These are phyloP conservation scores for Tubosaeta sp. DNA, from an alignment of 768 basidiomycete genomes.

Conservation along the genomic window DNA sequence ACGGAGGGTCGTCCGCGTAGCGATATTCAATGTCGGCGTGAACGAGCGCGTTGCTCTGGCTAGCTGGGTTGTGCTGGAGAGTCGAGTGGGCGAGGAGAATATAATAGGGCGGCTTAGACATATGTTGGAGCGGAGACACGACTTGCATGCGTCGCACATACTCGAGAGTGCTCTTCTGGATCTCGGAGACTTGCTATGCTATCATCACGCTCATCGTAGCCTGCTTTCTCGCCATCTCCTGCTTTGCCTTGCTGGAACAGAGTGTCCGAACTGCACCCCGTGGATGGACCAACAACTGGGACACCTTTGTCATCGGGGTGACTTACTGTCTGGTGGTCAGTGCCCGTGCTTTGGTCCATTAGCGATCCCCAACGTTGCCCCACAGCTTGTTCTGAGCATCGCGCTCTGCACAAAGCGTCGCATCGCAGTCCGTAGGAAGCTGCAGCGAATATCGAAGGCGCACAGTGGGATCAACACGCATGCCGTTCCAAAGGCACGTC, in stretches of 20 bases:
- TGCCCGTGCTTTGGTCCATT: conserved; percentile 18
- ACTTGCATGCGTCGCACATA: conserved; percentile 27
- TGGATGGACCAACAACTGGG: conserved; percentile 60
- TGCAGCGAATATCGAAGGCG: conserved; percentile 65
- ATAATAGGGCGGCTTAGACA: conserved; percentile 54
- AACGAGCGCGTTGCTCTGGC: conserved; percentile 35
- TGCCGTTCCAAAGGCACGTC: conserved; percentile 57
- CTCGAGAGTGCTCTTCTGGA: conserved; percentile 42
- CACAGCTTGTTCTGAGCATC: conserved; percentile 53
- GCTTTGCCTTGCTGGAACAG: conserved; percentile 62
- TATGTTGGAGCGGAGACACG: background rate
- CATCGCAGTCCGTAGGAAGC: conserved; percentile 57
- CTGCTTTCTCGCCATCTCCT: conserved; percentile 59
- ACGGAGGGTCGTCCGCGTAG: conserved; percentile 73
- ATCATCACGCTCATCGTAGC: conserved; percentile 47
- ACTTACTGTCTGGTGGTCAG: conserved; percentile 68
- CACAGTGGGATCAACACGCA: conserved; percentile 47
- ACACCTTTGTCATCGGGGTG: conserved; percentile 64
- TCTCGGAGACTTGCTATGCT: conserved; percentile 52
- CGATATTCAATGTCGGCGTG: conserved; percentile 80
- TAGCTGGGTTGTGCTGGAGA: conserved; percentile 33
- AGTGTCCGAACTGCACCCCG: conserved; percentile 62
- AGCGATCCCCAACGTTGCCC: background rate
- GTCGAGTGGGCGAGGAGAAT: conserved; percentile 62
- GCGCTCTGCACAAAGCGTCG: conserved; percentile 65